These are phyloP conservation scores for Cicer chorassanicum DNA, from an alignment of 306 rosid genomes.

Conservation along the genomic window DNA sequence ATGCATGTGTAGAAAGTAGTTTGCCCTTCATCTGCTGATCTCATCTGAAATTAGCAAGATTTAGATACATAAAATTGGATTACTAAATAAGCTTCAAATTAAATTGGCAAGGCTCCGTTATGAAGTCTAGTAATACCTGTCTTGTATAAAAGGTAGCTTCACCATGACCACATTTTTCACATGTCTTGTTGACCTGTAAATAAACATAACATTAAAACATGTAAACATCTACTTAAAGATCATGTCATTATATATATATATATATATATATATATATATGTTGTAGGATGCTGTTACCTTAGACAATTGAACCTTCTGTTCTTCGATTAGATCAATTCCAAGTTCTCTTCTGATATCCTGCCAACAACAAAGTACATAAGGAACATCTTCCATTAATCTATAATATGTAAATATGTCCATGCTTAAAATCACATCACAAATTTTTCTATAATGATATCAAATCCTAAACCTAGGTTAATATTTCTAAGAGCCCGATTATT, in stretches of 20 bases:
- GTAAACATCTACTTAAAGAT: background rate
- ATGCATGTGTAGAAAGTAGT: slow-evolving; percentile 54
- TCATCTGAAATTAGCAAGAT: slow-evolving; percentile 47
- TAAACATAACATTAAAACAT: slow-evolving; percentile 17
- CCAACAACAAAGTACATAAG: slow-evolving; percentile 34
- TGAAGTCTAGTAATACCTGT: slow-evolving; percentile 47
- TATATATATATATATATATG: background rate
- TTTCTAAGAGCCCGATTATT: background rate
- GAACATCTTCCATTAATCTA: slow-evolving; percentile 1
- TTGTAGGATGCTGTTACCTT: slow-evolving; percentile 49
- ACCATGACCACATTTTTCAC: slow-evolving; percentile 83
- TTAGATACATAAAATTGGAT: slow-evolving; percentile 6
- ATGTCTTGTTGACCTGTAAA: slow-evolving; percentile 66
- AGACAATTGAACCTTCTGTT: slow-evolving; percentile 44
- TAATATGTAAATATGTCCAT: background rate
- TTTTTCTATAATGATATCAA: background rate
- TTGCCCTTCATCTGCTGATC: slow-evolving; percentile 61
- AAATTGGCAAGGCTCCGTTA: slow-evolving; percentile 17
- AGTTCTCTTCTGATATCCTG: slow-evolving; percentile 60
- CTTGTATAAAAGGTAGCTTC: slow-evolving; percentile 61
- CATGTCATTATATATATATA: background rate
- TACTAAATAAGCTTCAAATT: slow-evolving; percentile 26
- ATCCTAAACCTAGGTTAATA: background rate
- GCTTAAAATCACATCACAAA: slow-evolving; percentile 16
- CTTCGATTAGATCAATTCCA: slow-evolving; percentile 49